phyloP scores from a whole-genome alignment of 306 rosid genomes.

The Lotus japonicus region DNA sequence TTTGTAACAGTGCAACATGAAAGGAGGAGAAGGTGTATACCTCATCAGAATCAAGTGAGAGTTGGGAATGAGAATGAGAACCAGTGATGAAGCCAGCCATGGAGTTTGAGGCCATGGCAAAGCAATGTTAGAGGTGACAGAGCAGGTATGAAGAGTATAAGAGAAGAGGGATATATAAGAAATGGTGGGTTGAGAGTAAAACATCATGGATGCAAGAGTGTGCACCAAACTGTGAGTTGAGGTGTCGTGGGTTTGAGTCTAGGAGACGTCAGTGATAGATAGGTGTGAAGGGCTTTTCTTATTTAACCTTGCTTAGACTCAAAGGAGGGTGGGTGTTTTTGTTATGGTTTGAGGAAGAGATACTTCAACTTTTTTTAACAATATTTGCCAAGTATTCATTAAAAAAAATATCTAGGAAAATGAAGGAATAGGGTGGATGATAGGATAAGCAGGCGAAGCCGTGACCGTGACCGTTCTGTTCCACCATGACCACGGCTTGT shows the following conservation, averaged over 20 bases:
- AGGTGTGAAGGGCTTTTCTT: conserved; percentile 40
- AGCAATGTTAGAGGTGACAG: background rate
- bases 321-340: conserved; percentile 31
- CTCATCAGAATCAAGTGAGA: conserved; percentile 44
- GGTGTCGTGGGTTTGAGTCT: conserved; percentile 79
- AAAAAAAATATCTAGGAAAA: too few relatives aligned
- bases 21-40: conserved; percentile 13
- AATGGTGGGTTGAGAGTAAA: conserved; percentile 32
- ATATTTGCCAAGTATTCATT: too few relatives aligned
- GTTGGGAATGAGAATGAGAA: conserved; percentile 29
- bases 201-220: conserved; percentile 29
- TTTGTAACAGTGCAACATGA: conserved; percentile 1
- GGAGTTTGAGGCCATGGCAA: conserved; percentile 60
- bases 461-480: too few relatives aligned
- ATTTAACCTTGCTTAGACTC: conserved; percentile 38
- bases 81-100: conserved; percentile 86
- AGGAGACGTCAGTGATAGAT: conserved; percentile 49
- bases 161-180: conserved; percentile 42
- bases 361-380: too few relatives aligned
- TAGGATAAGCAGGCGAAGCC: too few relatives aligned
- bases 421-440: too few relatives aligned
- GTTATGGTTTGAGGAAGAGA: too few relatives aligned
- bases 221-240: conserved; percentile 92
- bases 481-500: too few relatives aligned
- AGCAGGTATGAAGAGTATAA: background rate